These are phyloP conservation scores for Ogataea angusta DNA, from an alignment of 805 yeast species.

Conservation along the genomic window DNA sequence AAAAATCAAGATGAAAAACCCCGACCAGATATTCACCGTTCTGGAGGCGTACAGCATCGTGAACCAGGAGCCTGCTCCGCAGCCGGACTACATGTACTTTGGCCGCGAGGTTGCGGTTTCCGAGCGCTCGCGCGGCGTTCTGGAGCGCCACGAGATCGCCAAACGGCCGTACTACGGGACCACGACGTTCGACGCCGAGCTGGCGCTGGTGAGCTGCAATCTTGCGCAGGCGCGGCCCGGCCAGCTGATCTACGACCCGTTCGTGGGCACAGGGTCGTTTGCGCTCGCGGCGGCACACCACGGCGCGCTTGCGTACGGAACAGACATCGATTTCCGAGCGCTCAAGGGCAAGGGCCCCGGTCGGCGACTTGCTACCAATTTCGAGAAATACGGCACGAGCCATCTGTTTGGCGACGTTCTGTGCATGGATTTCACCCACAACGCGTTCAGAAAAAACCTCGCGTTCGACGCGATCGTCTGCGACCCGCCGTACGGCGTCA, in stretches of 20 bases:
- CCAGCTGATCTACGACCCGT: constrained; percentile 83
- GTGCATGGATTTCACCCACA: constrained; percentile 94
- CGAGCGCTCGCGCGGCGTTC: constrained; percentile 55
- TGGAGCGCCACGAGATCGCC: constrained; percentile 78
- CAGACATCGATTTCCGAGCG: constrained; percentile 84
- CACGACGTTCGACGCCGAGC: constrained; percentile 93
- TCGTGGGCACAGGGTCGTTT: constrained; percentile 95
- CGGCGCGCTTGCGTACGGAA: constrained; percentile 78
- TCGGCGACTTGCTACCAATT: constrained; percentile 51
- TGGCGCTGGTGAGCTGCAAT: constrained; percentile 83
- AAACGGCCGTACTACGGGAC: constrained; percentile 89
- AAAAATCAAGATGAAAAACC: constrained; percentile 69
- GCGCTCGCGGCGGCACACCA: constrained; percentile 81
- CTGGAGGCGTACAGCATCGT: constrained; percentile 63
- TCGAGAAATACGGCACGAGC: constrained; percentile 65
- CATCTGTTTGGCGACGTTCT: constrained; percentile 65
- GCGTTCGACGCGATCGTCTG: constrained; percentile 79
- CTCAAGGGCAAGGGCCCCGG: constrained; percentile 62
- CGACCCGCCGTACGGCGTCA: constrained; percentile 97
- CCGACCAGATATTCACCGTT: constrained; percentile 67
- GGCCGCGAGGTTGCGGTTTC: constrained; percentile 68
- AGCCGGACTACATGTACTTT: constrained; percentile 62
- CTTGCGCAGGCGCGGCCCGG: constrained; percentile 70
- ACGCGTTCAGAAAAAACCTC: constrained; percentile 64
- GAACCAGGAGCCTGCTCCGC: constrained; percentile 35